phyloP scores from a whole-genome alignment of 2,329 filamentous ascomycete species.

The Furcasterigmium furcatum region DNA sequence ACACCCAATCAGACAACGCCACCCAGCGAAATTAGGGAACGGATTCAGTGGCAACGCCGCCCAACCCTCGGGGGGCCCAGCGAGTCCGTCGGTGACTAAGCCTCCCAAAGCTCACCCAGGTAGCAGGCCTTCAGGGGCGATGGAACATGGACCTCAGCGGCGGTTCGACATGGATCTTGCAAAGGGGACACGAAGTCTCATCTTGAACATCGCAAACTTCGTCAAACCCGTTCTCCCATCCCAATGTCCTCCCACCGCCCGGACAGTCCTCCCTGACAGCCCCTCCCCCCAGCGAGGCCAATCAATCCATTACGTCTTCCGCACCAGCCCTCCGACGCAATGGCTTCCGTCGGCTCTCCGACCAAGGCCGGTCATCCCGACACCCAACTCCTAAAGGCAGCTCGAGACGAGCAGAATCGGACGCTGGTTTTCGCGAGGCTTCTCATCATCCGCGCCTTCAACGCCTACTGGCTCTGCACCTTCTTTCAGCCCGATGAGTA shows the following conservation, averaged over 20 bases:
- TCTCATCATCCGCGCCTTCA: slow-evolving; percentile 72
- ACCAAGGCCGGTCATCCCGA: slow-evolving; percentile 2
- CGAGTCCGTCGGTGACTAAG: too few relatives aligned
- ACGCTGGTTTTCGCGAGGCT: slow-evolving; percentile 27
- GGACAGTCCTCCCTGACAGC: background rate
- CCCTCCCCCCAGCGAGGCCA: background rate
- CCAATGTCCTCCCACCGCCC: background rate
- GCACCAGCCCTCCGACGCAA: slow-evolving; percentile 1
- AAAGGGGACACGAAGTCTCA: too few relatives aligned
- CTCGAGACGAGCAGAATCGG: slow-evolving; percentile 17
- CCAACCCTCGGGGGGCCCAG: too few relatives aligned
- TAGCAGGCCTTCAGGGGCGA: too few relatives aligned
- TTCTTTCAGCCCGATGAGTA: slow-evolving; percentile 99
- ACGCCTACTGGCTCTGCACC: slow-evolving; percentile 74
- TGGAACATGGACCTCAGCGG: too few relatives aligned
- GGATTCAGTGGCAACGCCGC: background rate
- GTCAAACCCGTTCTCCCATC: background rate
- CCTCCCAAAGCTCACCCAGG: too few relatives aligned
- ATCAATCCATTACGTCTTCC: background rate
- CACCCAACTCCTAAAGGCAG: slow-evolving; percentile 16
- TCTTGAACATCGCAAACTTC: too few relatives aligned
- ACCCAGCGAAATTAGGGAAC: background rate
- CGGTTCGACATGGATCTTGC: too few relatives aligned
- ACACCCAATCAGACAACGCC: background rate
- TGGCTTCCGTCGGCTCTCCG: slow-evolving; percentile 16